Base-by-base conservation (phyloP, 192 early-diverging fungal species). In the Gorgonomyces haynaldii region DNA sequence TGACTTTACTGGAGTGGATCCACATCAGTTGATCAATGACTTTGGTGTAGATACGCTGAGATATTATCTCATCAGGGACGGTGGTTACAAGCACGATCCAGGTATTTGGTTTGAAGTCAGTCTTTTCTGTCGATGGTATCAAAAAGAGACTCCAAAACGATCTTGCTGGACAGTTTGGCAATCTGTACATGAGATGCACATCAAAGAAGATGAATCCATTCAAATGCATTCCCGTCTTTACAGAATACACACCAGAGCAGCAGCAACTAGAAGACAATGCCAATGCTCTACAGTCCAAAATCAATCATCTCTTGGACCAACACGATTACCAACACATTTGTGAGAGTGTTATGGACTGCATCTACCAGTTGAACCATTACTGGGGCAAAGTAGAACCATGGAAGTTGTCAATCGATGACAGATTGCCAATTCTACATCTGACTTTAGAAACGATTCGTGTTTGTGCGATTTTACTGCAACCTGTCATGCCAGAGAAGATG, bases 11-110 rank as follows among this genome's bases (percentile, higher is more conserved):
- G 94, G 94, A 0, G 87, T 81, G 0, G 87, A 95, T 54, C 94
- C 94, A 1, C 70, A 82, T 45, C 60, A 65, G 23, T 66, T 79
- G 19, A 64, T 95, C 38, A 43, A 77, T 5, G 46, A 50, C 15
- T 94, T 78, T 50, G 90, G 93, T 3, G 80, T 86, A 3, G 94
- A 98, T 51, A 56, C 88, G 4, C 71, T 94, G 15, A 78, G 91
- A 24, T 98, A 85, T 45, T 98, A 81, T 60, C 69, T 98, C 26
- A 78, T 94, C 50, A 81, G 86, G 21, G 85, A 95, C 67, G 90
- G 94, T 27, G 88, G 90, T 1, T 68, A 94, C 35, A 71, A 70
- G 8, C 66, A 92, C 51, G 94, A 98, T 49, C 75, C 82, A 27
- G 83, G 9, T 36, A 20, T 4, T 5, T 12, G 12, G 1, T 1